Conservation (phyloP, 208 protist genomes). For the Crithidia expoeki region DNA sequence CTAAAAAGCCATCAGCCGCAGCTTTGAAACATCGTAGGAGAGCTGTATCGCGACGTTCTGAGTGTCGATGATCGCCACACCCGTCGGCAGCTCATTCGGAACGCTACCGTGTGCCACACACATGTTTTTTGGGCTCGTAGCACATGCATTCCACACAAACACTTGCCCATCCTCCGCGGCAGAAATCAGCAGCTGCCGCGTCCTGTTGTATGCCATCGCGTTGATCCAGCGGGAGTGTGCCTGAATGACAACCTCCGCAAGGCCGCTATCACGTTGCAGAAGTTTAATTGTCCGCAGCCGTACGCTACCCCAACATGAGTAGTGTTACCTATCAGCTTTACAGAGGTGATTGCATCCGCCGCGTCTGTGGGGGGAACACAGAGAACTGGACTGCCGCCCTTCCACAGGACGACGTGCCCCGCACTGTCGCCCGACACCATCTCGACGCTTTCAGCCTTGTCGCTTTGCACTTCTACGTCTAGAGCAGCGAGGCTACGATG, state of each 20-base stretch:
- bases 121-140: neutral
- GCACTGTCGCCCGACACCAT: conserved; percentile 44
- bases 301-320: conserved; percentile 46
- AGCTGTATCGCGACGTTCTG: neutral
- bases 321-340: conserved; percentile 32
- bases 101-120: conserved; percentile 20
- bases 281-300: conserved; percentile 61
- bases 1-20: conserved; percentile 7
- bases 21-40: conserved; percentile 26
- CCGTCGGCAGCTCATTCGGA: conserved; percentile 31
- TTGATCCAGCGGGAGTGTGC: conserved; percentile 78
- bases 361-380: conserved; percentile 26
- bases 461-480: conserved; percentile 29
- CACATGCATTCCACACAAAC: conserved; percentile 34
- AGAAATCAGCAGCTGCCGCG: conserved; percentile 36
- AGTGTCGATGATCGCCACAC: conserved; percentile 22
- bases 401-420: conserved; percentile 57
- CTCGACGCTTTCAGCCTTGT: conserved; percentile 10
- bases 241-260: conserved; percentile 40
- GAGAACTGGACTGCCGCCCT: conserved; percentile 17
- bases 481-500: conserved; percentile 44
- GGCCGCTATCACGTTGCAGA: conserved; percentile 33
- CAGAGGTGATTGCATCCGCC: conserved; percentile 49
- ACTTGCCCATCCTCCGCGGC: conserved; percentile 62
- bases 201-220: conserved; percentile 34